phyloP scores from a whole-genome alignment of 1,284 basidiomycete species.

The Clitocybe nebularis region DNA sequence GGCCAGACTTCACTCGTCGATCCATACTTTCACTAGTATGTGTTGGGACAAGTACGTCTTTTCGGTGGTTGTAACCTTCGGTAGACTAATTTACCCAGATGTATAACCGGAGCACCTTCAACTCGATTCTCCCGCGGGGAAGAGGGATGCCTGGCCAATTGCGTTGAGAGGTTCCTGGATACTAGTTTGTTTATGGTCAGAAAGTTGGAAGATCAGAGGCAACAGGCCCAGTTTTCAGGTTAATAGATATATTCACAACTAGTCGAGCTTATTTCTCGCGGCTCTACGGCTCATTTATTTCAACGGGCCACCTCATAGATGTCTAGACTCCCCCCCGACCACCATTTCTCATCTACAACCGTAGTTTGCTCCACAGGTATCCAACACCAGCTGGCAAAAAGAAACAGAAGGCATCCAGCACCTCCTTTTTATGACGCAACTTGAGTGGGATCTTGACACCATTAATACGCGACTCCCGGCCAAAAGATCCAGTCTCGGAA shows the following conservation, averaged over 20 bases:
- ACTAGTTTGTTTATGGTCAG: slow-evolving; percentile 86
- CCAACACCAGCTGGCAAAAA: slow-evolving; percentile 56
- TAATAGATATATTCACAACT: slow-evolving; percentile 9
- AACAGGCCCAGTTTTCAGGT: slow-evolving; percentile 22
- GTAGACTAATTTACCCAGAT: slow-evolving; percentile 48
- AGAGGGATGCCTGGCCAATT: slow-evolving; percentile 84
- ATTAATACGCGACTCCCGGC: slow-evolving; percentile 16
- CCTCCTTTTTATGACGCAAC: slow-evolving; percentile 48
- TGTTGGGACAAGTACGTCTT: slow-evolving; percentile 86
- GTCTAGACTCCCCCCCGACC: background rate
- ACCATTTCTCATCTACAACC: slow-evolving; percentile 15
- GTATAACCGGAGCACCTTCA: slow-evolving; percentile 82
- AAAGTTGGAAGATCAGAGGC: slow-evolving; percentile 64
- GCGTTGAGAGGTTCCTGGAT: slow-evolving; percentile 93
- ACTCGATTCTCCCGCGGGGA: slow-evolving; percentile 83
- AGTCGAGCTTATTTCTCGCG: too few relatives aligned
- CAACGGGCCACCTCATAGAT: background rate
- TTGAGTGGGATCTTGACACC: slow-evolving; percentile 56
- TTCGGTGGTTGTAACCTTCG: slow-evolving; percentile 4
- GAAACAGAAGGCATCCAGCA: slow-evolving; percentile 66
- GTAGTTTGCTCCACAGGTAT: slow-evolving; percentile 48
- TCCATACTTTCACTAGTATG: slow-evolving; percentile 70
- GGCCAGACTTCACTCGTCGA: slow-evolving; percentile 60
- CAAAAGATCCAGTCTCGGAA: slow-evolving; percentile 44
- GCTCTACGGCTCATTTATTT: too few relatives aligned